These are phyloP conservation scores for Penicillium sp. DNA, from an alignment of 2,329 filamentous ascomycete species.

Conservation along the genomic window DNA sequence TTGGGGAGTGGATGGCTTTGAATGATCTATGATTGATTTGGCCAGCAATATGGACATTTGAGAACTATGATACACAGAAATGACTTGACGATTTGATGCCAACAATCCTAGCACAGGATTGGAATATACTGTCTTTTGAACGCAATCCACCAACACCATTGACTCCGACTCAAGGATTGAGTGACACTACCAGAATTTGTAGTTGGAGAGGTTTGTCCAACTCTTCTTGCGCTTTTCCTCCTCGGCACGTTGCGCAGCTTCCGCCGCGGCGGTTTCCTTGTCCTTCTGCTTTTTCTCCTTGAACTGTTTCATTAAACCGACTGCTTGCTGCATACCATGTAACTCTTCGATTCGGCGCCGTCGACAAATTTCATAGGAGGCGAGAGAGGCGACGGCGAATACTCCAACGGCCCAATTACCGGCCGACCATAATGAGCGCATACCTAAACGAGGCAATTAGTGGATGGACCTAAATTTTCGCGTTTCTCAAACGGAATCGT, in stretches of 20 bases:
- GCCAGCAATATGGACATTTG: conserved; percentile 19
- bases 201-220: conserved; percentile 49
- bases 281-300: conserved; percentile 66
- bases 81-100: conserved; percentile 29
- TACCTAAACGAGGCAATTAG: conserved; percentile 23
- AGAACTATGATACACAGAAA: conserved; percentile 30
- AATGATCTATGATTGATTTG: conserved; percentile 8
- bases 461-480: not conserved
- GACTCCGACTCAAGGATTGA: conserved; percentile 31
- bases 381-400: conserved; percentile 71
- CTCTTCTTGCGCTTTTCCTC: conserved; percentile 48
- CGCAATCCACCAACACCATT: conserved; percentile 32
- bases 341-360: conserved; percentile 74
- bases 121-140: conserved; percentile 30
- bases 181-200: conserved; percentile 51
- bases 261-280: conserved; percentile 46
- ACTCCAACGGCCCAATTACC: conserved; percentile 85
- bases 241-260: conserved; percentile 38
- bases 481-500: conserved; percentile 20
- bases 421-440: conserved; percentile 66
- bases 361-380: conserved; percentile 84
- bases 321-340: conserved; percentile 80
- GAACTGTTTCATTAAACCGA: conserved; percentile 79
- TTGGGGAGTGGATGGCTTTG: not conserved
- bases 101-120: conserved; percentile 15